Conservation (phyloP, 2,329 filamentous ascomycete species). For the Aspergillus cejpii region DNA sequence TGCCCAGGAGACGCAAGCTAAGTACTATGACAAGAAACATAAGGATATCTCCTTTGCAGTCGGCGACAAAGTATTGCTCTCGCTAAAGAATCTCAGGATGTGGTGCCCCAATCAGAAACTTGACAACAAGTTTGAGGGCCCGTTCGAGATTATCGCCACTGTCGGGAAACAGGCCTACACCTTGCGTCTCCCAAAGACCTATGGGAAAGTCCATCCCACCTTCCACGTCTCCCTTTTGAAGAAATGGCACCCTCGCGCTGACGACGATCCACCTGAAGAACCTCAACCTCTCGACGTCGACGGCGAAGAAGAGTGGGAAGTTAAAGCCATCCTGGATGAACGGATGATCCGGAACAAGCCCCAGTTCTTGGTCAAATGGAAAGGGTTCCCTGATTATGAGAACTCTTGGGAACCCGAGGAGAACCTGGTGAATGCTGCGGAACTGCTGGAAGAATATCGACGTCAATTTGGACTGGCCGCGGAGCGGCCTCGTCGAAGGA, state of each 20-base stretch:
- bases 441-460: no score
- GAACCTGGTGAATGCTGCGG: no score
- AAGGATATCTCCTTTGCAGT: not conserved
- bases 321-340: not conserved
- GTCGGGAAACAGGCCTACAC: slow-evolving; percentile 1
- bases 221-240: slow-evolving; percentile 1
- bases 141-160: slow-evolving; percentile 3
- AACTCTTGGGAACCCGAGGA: slow-evolving; percentile 8
- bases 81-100: slow-evolving; percentile 2
- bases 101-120: slow-evolving; percentile 3
- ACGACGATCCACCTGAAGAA: no score
- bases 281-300: not conserved
- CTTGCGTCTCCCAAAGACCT: not conserved
- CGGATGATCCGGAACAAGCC: not conserved
- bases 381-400: not conserved
- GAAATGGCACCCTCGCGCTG: not conserved
- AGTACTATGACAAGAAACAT: not conserved
- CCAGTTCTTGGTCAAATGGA: slow-evolving; percentile 1
- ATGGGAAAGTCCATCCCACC: not conserved
- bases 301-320: not conserved
- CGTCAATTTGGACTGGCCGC: no score
- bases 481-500: no score
- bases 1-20: rapidly evolving
- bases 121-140: not conserved
- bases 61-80: slow-evolving; percentile 2